Percentiles rank a stretch among this genome's conserved stretches.
Evolutionary conservation across 768 basidiomycete genomes (phyloP).

Genomic region (Strobilomyces echinocephalus): DNA sequence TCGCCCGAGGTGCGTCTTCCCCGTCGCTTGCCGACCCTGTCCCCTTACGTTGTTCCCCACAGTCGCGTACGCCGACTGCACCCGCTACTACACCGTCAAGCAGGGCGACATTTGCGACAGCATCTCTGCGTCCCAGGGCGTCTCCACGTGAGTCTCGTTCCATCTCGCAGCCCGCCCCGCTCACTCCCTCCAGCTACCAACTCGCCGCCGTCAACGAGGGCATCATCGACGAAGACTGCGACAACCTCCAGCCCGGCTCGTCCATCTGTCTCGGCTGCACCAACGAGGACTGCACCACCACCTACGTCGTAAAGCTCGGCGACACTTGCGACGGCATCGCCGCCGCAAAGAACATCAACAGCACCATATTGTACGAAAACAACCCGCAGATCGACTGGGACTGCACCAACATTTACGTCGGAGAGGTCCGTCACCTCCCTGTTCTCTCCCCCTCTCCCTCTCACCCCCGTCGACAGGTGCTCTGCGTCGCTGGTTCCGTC

Average conservation of each 20-base stretch:
- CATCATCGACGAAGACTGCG: slow-evolving; percentile 48
- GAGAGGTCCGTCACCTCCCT: slow-evolving; percentile 49
- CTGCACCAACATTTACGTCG: slow-evolving; percentile 68
- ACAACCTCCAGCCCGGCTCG: slow-evolving; percentile 50
- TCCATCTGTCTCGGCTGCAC: slow-evolving; percentile 57
- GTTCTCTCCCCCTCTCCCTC: neutral
- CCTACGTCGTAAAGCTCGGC: slow-evolving; percentile 49
- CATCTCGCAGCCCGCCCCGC: neutral
- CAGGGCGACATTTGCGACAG: slow-evolving; percentile 64
- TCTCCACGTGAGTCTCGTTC: slow-evolving; percentile 53
- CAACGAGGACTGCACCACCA: slow-evolving; percentile 57
- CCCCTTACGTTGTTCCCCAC: slow-evolving; percentile 2
- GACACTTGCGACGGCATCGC: slow-evolving; percentile 60
- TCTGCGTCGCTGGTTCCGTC: slow-evolving; percentile 45
- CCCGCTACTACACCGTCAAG: slow-evolving; percentile 56
- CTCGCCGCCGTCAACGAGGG: slow-evolving; percentile 57
- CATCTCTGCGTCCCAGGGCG: slow-evolving; percentile 61
- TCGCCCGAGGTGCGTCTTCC: slow-evolving; percentile 39
- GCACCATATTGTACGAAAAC: slow-evolving; percentile 54
- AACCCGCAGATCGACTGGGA: slow-evolving; percentile 64
- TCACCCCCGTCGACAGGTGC: slow-evolving; percentile 34
- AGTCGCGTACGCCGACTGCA: slow-evolving; percentile 38
- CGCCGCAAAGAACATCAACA: slow-evolving; percentile 39
- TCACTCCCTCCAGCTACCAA: slow-evolving; percentile 53
- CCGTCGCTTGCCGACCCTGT: neutral